A percentile compares a stretch with the other conserved stretches of the same genome.
phyloP scores from a whole-genome alignment of 164 flowering plant genomes.

The Brasenia schreberi region DNA sequence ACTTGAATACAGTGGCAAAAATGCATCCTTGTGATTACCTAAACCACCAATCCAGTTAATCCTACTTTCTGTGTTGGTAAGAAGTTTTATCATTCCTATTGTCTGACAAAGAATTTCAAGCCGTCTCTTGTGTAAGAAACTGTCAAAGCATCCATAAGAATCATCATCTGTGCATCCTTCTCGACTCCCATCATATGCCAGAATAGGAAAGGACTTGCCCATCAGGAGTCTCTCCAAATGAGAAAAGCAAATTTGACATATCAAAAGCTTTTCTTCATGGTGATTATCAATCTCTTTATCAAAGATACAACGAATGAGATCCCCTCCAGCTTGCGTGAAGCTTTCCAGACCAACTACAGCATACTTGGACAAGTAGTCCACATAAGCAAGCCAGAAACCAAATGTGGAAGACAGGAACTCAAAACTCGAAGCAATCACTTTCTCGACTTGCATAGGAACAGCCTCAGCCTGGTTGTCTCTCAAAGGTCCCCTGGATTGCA shows the following conservation, averaged over 20 bases:
- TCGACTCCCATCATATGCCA: neutral
- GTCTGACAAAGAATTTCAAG: constrained; percentile 41
- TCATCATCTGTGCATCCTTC: too few relatives aligned
- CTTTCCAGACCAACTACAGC: constrained; percentile 30
- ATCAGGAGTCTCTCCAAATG: constrained; percentile 56
- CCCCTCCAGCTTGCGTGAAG: constrained; percentile 31
- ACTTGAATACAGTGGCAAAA: constrained; percentile 63
- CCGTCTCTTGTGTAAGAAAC: constrained; percentile 47
- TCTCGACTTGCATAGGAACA: constrained; percentile 72
- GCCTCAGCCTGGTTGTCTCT: constrained; percentile 13
- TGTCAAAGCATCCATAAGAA: constrained; percentile 2
- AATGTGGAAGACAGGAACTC: constrained; percentile 59
- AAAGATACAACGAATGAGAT: constrained; percentile 78
- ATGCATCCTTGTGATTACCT: constrained; percentile 91
- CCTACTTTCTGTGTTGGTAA: constrained; percentile 15
- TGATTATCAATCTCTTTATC: constrained; percentile 97
- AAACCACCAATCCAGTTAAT: constrained; percentile 78
- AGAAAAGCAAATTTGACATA: constrained; percentile 72
- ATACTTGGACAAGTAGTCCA: constrained; percentile 42
- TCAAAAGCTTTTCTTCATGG: constrained; percentile 80
- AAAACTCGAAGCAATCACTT: constrained; percentile 64
- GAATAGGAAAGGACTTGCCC: constrained; percentile 11
- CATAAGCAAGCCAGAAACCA: constrained; percentile 68
- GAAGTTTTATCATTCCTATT: constrained; percentile 27
- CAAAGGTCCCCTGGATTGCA: constrained; percentile 15